Evolutionary conservation across 768 basidiomycete genomes (phyloP), one percentile per base, ranked within the genome.

Genomic region (Mycena haematopus): DNA sequence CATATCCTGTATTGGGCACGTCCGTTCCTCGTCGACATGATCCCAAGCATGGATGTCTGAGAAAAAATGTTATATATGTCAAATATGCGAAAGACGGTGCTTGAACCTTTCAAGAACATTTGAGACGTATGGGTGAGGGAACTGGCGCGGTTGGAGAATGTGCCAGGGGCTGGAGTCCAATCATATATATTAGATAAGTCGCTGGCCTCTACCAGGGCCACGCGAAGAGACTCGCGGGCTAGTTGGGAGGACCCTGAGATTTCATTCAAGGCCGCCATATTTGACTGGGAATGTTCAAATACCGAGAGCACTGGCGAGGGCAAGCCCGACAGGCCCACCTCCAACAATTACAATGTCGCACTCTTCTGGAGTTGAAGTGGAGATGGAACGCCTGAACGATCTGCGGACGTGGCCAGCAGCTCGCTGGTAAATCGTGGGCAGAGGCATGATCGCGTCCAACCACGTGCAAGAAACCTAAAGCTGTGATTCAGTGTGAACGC

Each of bases 331-430:
- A 25, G 94, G 95, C 2, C 96, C 96, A 27, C 93, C 97, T 19
- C 97, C 96, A 25, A 99, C 93, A 68, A 99, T 92, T 22, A 96
- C 92, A 35, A 99, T 82, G 73, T 99, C 97, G 66, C 84, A 88
- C 38, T 91, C 84, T 62, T 84, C 77, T 74, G 56, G n/a, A 36
- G 58, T 27, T 3, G 52, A 52, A 10, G 60, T 65, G 24, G 58
- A 67, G 11, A 65, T 19, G 27, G 56, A n/a, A 10, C 65, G 63
- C 33, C 27, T 33, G n/a, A 46, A 36, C 10, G 53, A 50, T 50
- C 53, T 29, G 0, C 35, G 61, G 13, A 62, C 35, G 44, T 57
- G 58, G 11, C 65, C 19, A 27, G 59, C 60, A 58, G 53, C 61
- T 54, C 60, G 62, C 50, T 47, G 60, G 44, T n/a, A 51, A 61